These are phyloP conservation scores for Patellaria atrata DNA, from an alignment of 495 filamentous ascomycete species.

Conservation along the genomic window DNA sequence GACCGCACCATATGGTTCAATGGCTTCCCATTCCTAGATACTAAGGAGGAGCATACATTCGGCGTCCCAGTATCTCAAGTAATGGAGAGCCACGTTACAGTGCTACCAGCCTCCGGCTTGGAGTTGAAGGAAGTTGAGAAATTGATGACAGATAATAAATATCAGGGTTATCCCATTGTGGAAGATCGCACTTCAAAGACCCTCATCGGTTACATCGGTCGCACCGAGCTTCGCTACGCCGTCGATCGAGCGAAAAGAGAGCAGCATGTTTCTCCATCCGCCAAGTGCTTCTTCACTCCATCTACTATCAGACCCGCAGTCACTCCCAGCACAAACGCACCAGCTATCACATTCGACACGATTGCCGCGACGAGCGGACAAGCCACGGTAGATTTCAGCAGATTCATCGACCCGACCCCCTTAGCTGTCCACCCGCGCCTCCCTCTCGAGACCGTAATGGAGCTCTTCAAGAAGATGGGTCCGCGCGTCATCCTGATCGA, in stretches of 20 bases:
- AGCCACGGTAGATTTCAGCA: constrained; percentile 64
- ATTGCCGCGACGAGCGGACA: constrained; percentile 42
- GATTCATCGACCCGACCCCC: constrained; percentile 81
- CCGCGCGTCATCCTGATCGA: constrained; percentile 89
- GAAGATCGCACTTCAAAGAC: constrained; percentile 56
- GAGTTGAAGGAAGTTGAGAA: constrained; percentile 58
- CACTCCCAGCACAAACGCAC: constrained; percentile 26
- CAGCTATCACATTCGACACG: constrained; percentile 49
- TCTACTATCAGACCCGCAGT: constrained; percentile 35
- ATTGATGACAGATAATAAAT: constrained; percentile 65
- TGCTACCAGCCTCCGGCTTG: constrained; percentile 62
- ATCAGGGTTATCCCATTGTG: constrained; percentile 90
- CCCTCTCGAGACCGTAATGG: constrained; percentile 94
- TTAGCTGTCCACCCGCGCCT: constrained; percentile 83
- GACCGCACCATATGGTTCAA: constrained; percentile 99
- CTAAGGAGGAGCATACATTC: constrained; percentile 96
- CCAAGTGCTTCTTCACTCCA: constrained; percentile 68
- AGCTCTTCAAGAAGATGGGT: constrained; percentile 96
- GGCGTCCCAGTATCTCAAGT: constrained; percentile 86
- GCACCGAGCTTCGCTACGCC: constrained; percentile 88
- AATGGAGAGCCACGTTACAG: constrained; percentile 69
- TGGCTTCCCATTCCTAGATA: constrained; percentile 93
- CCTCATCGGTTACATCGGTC: constrained; percentile 84
- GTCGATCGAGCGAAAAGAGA: constrained; percentile 70
- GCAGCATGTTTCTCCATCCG: constrained; percentile 49